Evolutionary conservation across 805 yeast genomes (phyloP), one percentile per base, ranked within the genome.

Genomic region (Candida tibetensis): DNA sequence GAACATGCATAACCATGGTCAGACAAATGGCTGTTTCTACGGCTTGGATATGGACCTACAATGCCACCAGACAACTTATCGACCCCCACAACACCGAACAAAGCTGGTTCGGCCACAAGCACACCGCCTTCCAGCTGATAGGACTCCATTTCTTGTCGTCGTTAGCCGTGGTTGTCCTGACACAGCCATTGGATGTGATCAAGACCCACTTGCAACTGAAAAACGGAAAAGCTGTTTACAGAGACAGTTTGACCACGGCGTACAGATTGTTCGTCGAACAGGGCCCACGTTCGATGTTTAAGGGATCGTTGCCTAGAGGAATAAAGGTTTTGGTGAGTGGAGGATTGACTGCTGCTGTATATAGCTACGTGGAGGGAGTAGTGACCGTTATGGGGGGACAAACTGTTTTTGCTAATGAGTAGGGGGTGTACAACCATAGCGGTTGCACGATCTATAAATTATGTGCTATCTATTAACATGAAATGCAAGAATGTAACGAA

Each of bases 111-210:
- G 69, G 73, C 13, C 70, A 71, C 43, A 66, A 73, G 50, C 63
- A 60, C 28, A 63, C 70, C 4, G 49, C 59, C 5, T 27, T 60
- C 2, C 67, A 66, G 40, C 66, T 60, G 57, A 48, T 80, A 7
- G 88, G 93, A 4, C 62, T 81, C 8, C 71, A 69, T 36, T 42
- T 66, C 4, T 68, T 77, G 1, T 78, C 95, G 2, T 80, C 93
- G 0, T 61, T 75, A 3, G 83, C 88, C 0, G 95, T 86, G 19
- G 85, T 87, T 16, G 78, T 76, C 0, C 66, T 76, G 0, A 90
- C 96, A 0, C 98, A 88, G 62, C 97, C 97, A 0, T 66, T 90
- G 19, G 97, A 90, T 62, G 86, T 73, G 5, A 61, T 90, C 33
- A 90, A 90, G 64, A 78, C 96, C 2, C 76, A 95, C 53, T 77